These are phyloP conservation scores for Sungouiella blattae DNA, from an alignment of 805 yeast species.

Conservation along the genomic window DNA sequence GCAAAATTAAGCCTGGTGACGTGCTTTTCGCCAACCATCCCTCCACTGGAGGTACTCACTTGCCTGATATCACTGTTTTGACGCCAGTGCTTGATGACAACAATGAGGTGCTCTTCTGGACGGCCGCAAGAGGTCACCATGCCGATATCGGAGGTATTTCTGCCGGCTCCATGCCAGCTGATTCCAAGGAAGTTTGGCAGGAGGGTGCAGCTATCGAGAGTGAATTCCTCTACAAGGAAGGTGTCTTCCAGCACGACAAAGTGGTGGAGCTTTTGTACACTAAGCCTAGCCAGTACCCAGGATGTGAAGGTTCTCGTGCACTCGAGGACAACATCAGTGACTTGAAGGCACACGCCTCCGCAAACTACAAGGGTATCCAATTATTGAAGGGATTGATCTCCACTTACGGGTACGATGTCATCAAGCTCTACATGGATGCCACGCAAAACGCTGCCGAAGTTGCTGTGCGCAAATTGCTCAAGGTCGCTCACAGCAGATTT, in stretches of 20 bases:
- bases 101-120: slow-evolving; percentile 1
- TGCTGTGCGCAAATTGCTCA: slow-evolving; percentile 52
- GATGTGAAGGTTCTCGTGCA: slow-evolving; percentile 3
- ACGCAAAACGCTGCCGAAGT: slow-evolving; percentile 75
- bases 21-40: slow-evolving; percentile 5
- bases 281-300: slow-evolving; percentile 3
- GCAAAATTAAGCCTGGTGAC: slow-evolving; percentile 3
- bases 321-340: slow-evolving; percentile 4
- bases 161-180: slow-evolving; percentile 5
- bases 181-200: slow-evolving; percentile 3
- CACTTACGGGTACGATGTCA: slow-evolving; percentile 59
- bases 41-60: slow-evolving; percentile 4
- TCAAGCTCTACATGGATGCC: slow-evolving; percentile 73
- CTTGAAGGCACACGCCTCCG: slow-evolving; percentile 4
- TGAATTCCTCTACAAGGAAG: background rate
- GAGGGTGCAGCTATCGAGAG: slow-evolving; percentile 5
- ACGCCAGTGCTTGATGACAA: slow-evolving; percentile 3
- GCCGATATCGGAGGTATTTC: slow-evolving; percentile 4
- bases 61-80: slow-evolving; percentile 6
- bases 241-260: slow-evolving; percentile 1
- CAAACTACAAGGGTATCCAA: slow-evolving; percentile 50
- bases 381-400: slow-evolving; percentile 56
- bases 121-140: slow-evolving; percentile 6
- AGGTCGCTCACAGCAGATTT: slow-evolving; percentile 19
- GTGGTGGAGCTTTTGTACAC: slow-evolving; percentile 1